phyloP scores from a whole-genome alignment of 75 land plant genomes.

The Chamaecyparis obtusa region DNA sequence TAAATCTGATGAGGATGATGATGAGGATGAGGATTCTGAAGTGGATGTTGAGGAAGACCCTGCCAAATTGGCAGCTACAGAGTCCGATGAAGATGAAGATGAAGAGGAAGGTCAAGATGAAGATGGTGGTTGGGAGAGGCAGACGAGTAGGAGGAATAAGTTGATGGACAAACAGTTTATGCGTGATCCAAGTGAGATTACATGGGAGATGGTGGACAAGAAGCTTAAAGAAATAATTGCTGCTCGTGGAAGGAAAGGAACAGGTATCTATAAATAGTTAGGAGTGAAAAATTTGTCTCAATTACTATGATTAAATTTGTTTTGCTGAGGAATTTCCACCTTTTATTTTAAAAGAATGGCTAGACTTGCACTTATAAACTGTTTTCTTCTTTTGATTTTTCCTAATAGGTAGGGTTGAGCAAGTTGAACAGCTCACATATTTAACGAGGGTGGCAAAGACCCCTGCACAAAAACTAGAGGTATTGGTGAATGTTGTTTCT shows the following conservation, averaged over 20 bases:
- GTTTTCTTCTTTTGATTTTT: too few species aligned
- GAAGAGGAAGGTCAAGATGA: constrained; percentile 38
- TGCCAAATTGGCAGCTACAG: constrained; percentile 20
- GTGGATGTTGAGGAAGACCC: constrained; percentile 34
- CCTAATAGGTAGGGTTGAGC: constrained; percentile 55
- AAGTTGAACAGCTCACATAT: constrained; percentile 80
- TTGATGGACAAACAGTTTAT: constrained; percentile 63
- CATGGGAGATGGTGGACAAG: constrained; percentile 90
- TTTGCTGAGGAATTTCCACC: too few species aligned
- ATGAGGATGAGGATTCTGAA: constrained; percentile 28
- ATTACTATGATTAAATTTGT: too few species aligned
- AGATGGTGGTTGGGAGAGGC: constrained; percentile 53
- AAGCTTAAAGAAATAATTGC: constrained; percentile 82
- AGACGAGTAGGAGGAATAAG: constrained; percentile 47
- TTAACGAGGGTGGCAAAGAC: constrained; percentile 77
- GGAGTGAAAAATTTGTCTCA: too few species aligned
- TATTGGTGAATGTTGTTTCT: constrained; percentile 70
- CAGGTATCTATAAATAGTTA: constrained; percentile 1
- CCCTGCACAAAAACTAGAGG: constrained; percentile 89
- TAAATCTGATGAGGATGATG: constrained; percentile 33
- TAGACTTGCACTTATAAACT: too few species aligned
- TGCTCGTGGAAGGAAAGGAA: constrained; percentile 81
- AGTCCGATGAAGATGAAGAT: constrained; percentile 37
- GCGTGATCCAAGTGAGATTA: constrained; percentile 83
- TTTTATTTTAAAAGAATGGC: too few species aligned